Conservation (phyloP, 768 basidiomycete species). For the Termitomyces sp. region DNA sequence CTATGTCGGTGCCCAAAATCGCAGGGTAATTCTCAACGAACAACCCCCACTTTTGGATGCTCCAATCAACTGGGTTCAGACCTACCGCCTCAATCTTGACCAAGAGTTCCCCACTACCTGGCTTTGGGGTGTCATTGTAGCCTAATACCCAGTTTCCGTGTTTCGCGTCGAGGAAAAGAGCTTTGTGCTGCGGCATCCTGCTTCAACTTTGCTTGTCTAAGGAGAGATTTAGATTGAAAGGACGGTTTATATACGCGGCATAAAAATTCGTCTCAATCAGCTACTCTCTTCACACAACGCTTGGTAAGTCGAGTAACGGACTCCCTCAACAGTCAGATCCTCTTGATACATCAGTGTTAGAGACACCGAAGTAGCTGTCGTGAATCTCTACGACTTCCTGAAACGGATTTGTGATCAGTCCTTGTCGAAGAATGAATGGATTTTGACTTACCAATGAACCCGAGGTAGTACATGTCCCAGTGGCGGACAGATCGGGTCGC, state of each 20-base stretch:
- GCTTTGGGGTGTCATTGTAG: slow-evolving; percentile 18
- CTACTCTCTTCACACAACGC: not conserved
- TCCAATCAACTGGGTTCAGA: slow-evolving; percentile 48
- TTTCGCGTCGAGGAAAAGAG: slow-evolving; percentile 20
- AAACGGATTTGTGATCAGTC: not conserved
- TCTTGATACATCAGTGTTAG: not conserved
- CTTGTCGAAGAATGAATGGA: not conserved
- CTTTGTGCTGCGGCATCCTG: slow-evolving; percentile 21
- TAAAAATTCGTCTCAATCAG: not conserved
- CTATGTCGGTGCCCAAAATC: slow-evolving; percentile 33
- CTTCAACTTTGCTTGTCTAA: not conserved
- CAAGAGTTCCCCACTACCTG: slow-evolving; percentile 37
- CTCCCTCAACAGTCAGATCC: not conserved
- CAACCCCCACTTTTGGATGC: slow-evolving; percentile 21
- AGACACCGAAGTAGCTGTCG: not conserved
- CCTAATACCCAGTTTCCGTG: slow-evolving; percentile 16
- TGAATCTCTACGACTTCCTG: not conserved
- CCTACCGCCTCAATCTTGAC: slow-evolving; percentile 35
- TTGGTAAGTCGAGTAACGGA: slow-evolving; percentile 3
- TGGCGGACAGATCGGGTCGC: not conserved
- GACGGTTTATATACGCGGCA: not conserved
- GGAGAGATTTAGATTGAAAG: not conserved
- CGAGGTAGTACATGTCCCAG: not conserved
- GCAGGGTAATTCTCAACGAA: slow-evolving; percentile 34
- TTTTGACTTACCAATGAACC: slow-evolving; percentile 1